Percentiles rank a stretch among this genome's conserved stretches.
phyloP scores from a whole-genome alignment of 495 filamentous ascomycete genomes.

The Trichocladium uniseriatum region DNA sequence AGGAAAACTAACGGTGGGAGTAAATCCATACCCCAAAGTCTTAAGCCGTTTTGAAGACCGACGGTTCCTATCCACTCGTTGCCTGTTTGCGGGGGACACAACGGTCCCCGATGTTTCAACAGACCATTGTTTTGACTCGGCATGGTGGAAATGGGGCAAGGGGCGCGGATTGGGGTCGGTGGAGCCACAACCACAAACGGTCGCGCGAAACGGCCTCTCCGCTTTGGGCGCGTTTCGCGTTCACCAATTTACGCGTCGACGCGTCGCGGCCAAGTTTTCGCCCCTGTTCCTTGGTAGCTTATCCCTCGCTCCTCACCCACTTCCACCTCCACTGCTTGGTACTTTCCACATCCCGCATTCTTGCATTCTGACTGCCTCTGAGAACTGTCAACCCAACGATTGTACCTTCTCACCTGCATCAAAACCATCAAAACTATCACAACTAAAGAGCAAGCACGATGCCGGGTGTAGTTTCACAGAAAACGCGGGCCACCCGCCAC shows the following conservation, averaged over 20 bases:
- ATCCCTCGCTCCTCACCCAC: background rate
- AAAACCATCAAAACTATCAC: background rate
- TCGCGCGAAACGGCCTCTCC: background rate
- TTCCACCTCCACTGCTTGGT: background rate
- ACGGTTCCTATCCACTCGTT: too few relatives aligned
- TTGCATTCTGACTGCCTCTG: background rate
- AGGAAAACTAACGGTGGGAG: too few relatives aligned
- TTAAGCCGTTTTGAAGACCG: too few relatives aligned
- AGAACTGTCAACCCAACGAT: too few relatives aligned
- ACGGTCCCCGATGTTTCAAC: too few relatives aligned
- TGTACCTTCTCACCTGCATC: too few relatives aligned
- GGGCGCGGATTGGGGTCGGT: background rate
- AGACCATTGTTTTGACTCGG: too few relatives aligned
- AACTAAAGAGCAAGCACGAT: conserved; percentile 17
- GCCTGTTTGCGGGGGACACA: too few relatives aligned
- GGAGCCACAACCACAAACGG: background rate
- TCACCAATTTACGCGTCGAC: conserved; percentile 8
- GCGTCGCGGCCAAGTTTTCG: background rate
- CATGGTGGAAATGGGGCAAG: too few relatives aligned
- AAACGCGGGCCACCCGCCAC: conserved; percentile 19
- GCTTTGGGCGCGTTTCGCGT: conserved; percentile 1
- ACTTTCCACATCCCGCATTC: background rate
- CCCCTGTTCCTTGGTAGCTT: background rate
- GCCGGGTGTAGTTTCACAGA: conserved; percentile 24
- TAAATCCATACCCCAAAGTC: too few relatives aligned